Evolutionary conservation across 306 rosid species (phyloP).

Genomic region (Acmispon strigosus): DNA sequence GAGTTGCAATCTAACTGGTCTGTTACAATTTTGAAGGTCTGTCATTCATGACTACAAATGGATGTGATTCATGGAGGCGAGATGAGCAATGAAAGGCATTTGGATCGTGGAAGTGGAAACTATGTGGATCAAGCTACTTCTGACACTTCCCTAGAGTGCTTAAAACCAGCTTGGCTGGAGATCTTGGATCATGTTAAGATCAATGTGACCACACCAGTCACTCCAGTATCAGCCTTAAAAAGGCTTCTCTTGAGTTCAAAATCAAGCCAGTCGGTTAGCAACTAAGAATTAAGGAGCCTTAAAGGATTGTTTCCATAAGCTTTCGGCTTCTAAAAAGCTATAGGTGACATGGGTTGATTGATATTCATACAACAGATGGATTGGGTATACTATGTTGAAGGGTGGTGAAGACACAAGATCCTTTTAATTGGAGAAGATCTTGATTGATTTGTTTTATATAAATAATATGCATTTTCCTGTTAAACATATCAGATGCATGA

Average conservation of each 20-base stretch:
- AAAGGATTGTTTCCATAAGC: conserved; percentile 54
- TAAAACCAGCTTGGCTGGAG: conserved; percentile 44
- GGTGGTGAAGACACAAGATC: background rate
- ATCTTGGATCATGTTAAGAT: conserved; percentile 55
- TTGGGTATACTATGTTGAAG: background rate
- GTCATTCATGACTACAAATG: conserved; percentile 17
- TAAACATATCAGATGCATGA: background rate
- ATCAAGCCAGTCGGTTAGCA: conserved; percentile 39
- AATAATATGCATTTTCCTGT: background rate
- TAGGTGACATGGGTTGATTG: conserved; percentile 41
- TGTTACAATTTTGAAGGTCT: conserved; percentile 20
- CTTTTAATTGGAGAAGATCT: background rate
- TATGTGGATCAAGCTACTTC: background rate
- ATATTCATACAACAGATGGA: no score
- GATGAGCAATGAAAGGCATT: conserved; percentile 33
- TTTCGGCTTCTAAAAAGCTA: conserved; percentile 57
- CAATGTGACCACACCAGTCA: conserved; percentile 32
- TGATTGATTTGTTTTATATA: background rate
- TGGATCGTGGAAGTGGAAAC: conserved; percentile 22
- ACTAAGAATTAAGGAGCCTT: conserved; percentile 58
- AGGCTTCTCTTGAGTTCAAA: conserved; percentile 34
- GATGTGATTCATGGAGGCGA: conserved; percentile 60
- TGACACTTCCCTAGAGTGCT: background rate
- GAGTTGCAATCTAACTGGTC: background rate
- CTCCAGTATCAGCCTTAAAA: conserved; percentile 55